Percentiles rank a stretch among this genome's conserved stretches.
Evolutionary conservation across 371 early-diverging fungal genomes (phyloP).

Genomic region (Mortierella sp.): DNA sequence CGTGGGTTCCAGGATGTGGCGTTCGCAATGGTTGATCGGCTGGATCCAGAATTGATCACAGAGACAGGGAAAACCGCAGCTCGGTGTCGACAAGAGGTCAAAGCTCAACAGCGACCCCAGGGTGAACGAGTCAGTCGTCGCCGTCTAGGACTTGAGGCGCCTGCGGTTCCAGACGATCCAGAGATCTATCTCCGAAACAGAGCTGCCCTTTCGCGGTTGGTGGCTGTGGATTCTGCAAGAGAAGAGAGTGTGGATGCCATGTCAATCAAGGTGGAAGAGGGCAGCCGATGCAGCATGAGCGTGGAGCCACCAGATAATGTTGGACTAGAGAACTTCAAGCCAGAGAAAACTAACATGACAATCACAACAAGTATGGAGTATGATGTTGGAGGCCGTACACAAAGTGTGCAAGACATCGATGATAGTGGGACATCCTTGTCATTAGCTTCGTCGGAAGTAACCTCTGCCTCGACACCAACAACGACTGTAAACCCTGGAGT

Average conservation of each 20-base stretch:
- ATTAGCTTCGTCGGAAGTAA: conserved; percentile 7
- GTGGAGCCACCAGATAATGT: too few species aligned
- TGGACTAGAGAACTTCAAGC: too few species aligned
- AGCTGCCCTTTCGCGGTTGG: neutral
- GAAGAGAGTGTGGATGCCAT: conserved; percentile 17
- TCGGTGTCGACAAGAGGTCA: conserved; percentile 36
- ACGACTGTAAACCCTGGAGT: neutral
- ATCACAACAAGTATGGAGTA: too few species aligned
- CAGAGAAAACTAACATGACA: too few species aligned
- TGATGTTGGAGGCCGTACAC: too few species aligned
- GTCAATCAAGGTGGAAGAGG: conserved; percentile 2
- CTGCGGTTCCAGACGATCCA: conserved; percentile 41
- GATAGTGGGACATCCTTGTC: conserved; percentile 27
- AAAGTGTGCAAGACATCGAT: conserved; percentile 2
- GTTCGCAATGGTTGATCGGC: conserved; percentile 35
- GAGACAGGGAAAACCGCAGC: conserved; percentile 47
- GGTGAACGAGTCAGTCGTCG: conserved; percentile 50
- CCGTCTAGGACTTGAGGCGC: conserved; percentile 39
- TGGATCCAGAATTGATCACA: conserved; percentile 42
- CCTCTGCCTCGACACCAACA: conserved; percentile 10
- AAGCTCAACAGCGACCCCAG: conserved; percentile 20
- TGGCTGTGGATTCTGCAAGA: conserved; percentile 12
- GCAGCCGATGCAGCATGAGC: too few species aligned
- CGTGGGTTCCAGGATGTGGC: conserved; percentile 45
- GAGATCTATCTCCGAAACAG: conserved; percentile 42